phyloP scores from a whole-genome alignment of 768 basidiomycete species.

The Boletus patriciae region DNA sequence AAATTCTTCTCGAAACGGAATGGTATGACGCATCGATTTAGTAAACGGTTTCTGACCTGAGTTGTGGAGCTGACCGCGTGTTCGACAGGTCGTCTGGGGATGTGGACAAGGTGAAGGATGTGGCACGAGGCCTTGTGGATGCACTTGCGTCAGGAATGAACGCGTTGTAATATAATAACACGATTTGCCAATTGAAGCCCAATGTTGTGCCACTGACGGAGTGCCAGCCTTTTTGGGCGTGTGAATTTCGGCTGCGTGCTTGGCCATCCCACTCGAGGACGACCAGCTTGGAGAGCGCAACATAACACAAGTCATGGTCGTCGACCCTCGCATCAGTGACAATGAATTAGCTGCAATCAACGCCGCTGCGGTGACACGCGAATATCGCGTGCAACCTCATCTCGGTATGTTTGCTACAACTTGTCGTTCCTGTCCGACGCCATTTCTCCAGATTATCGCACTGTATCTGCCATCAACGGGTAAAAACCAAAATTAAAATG shows the following conservation, averaged over 20 bases:
- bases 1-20: constrained; percentile 75
- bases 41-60: constrained; percentile 6
- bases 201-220: not conserved
- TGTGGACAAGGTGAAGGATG: constrained; percentile 37
- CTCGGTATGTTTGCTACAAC: constrained; percentile 53
- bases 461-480: constrained; percentile 99
- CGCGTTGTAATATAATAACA: constrained; percentile 18
- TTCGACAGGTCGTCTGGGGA: constrained; percentile 50
- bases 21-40: constrained; percentile 51
- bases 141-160: constrained; percentile 37
- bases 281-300: constrained; percentile 12
- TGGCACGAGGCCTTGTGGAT: constrained; percentile 42
- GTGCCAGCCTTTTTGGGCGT: constrained; percentile 16
- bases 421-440: constrained; percentile 8
- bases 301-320: constrained; percentile 33
- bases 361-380: constrained; percentile 84
- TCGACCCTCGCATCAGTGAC: constrained; percentile 65
- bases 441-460: constrained; percentile 76
- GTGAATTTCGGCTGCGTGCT: constrained; percentile 19
- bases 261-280: constrained; percentile 5
- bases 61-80: constrained; percentile 30
- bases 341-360: constrained; percentile 77
- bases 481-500: constrained; percentile 37
- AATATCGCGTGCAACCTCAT: constrained; percentile 87
- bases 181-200: not conserved